Base-by-base conservation (phyloP, 164 flowering plant species). In the Stephania cephalantha region DNA sequence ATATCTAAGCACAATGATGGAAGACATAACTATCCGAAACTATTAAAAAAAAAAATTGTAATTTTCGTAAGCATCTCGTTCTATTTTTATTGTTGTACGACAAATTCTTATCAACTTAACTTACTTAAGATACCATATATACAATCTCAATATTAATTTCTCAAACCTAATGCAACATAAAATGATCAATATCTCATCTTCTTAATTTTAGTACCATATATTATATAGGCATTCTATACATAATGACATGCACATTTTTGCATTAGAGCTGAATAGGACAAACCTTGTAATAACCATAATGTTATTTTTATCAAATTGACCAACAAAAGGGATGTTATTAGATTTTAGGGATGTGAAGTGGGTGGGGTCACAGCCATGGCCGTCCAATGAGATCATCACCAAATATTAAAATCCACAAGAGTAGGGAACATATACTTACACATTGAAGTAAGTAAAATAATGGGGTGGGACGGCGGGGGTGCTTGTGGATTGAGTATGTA, bases 381-480 rank as follows among this genome's bases (percentile, higher is more conserved):
- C 64, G 64, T 58, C 64, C 64, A 58, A 58, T 58, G 64, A 58
- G 64, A 58, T 58, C 64, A 58, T 58, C 64, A 15, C 20, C 64
- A 58, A 58, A 58, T 58, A 35, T 58, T 58, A 15, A 0, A 3
- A 58, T 58, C 18, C 64, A 58, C n/a, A 58, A 18, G 64, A 58
- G 18, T 18, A 58, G 5, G 17, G 20, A 58, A 58, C n/a, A 58
- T 58, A 58, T n/a, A 15, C 64, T 15, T 58, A 3, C 55, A 50
- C 15, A 50, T 50, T 8, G 20, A 58, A 58, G 20, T 58, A 9
- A 58, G 5, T 55, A 55, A 50, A 58, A 15, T 58, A 58, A 58
- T 58, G 64, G 64, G n/a, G 6, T 58, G 64, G 64, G 64, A 58
- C 64, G 64, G 64, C 55, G 55, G 55, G 15, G 55, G 55, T 9